These are phyloP conservation scores for Cydonia oblonga DNA, from an alignment of 331 rosid species.

Conservation along the genomic window DNA sequence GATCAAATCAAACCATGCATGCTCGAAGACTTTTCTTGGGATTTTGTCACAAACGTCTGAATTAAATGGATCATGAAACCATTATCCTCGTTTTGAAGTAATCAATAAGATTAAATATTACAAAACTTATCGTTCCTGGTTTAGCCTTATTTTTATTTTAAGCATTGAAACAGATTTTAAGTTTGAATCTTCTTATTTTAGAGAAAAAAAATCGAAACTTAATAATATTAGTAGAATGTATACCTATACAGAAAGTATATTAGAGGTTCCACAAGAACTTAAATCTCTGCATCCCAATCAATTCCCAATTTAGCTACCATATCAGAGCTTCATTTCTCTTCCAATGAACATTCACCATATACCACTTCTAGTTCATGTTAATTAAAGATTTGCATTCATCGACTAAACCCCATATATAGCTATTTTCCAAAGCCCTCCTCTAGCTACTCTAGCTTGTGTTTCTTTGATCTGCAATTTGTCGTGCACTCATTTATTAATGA, in stretches of 20 bases:
- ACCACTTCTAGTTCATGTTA: too few species aligned
- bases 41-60: not conserved
- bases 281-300: too few species aligned
- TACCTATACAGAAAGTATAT: not conserved
- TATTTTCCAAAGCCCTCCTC: too few species aligned
- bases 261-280: too few species aligned
- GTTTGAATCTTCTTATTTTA: not conserved
- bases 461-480: too few species aligned
- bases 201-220: not conserved
- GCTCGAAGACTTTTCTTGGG: constrained; percentile 3
- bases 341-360: too few species aligned
- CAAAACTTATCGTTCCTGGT: not conserved
- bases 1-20: constrained; percentile 2
- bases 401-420: too few species aligned
- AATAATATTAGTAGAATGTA: not conserved
- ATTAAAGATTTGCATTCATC: too few species aligned
- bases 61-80: not conserved
- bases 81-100: not conserved
- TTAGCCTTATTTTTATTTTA: not conserved
- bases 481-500: too few species aligned
- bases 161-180: not conserved
- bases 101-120: not conserved
- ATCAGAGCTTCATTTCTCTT: too few species aligned
- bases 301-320: too few species aligned
- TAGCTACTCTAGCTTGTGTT: too few species aligned